Evolutionary conservation across 768 basidiomycete genomes (phyloP), one percentile per base, ranked within the genome.

Genomic region (Terana coerulea): DNA sequence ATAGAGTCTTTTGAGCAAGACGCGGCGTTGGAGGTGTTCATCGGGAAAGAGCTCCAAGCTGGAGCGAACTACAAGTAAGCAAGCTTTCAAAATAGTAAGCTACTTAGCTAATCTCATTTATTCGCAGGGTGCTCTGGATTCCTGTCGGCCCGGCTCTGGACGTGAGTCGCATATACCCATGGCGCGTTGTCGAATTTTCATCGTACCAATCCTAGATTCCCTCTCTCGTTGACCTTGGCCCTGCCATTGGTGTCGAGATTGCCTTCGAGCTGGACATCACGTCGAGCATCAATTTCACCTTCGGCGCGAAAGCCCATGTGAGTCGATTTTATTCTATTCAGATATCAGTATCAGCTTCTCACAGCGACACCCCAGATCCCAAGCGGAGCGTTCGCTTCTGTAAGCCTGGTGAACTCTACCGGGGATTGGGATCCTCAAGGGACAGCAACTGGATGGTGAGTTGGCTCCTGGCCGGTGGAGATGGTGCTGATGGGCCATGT

Each of bases 251-350:
- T 7, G 1, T 53, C 5, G 52, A 47, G 21, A 36, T 53, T 24
- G 52, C 36, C 9, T 53, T 53, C 30, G 43, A 43, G 15, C 40
- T 53, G 3, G 52, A 48, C 43, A 31, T 53, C 17, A 12, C 45
- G 17, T 11, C 22, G 2, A 48, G 37, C 29, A 40, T 53, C 28
- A 53, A 53, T 26, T 47, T 53, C 21, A 47, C 52, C 1, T 48
- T 47, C 22, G 52, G 46, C 2, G 52, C 52, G 12, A 45, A 2
- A 15, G 52, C 36, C 22, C 44, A 53, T 5, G 52, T 53, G 34
- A 12, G 46, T 24, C 1, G 17, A 15, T 37, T 39, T 3, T 1
- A 24, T 21, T 36, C 9, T 26, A 15, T 42, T 17, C 17, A 31
- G 12, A 35, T 6, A 14, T 15, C 35, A 2, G 48, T n/a, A 7